phyloP scores from a whole-genome alignment of 768 basidiomycete genomes.

The Cyclocybe cylindracea region DNA sequence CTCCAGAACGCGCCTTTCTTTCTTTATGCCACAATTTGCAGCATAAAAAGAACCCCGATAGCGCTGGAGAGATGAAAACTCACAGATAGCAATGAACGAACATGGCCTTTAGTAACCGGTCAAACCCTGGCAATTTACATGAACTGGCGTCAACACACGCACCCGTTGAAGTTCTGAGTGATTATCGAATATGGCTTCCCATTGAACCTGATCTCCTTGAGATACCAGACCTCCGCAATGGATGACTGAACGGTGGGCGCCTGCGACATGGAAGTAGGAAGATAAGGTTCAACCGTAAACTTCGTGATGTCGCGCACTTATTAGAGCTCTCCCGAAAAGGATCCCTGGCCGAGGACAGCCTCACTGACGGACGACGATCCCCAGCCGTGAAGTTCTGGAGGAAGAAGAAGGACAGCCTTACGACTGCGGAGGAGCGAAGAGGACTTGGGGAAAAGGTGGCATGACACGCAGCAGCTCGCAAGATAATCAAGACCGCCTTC shows the following conservation, averaged over 20 bases:
- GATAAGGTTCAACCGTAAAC: too few species aligned
- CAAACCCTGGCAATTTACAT: constrained; percentile 4
- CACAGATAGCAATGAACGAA: constrained; percentile 89
- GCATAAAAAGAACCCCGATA: not conserved
- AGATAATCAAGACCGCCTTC: too few species aligned
- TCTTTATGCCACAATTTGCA: not conserved
- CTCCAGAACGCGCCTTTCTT: not conserved
- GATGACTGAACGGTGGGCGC: constrained; percentile 40
- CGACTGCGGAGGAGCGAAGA: too few species aligned
- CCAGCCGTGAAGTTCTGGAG: too few species aligned
- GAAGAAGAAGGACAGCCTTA: too few species aligned
- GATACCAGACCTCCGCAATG: constrained; percentile 71
- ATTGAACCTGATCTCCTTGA: constrained; percentile 65
- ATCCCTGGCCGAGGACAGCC: too few species aligned
- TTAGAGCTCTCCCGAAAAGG: too few species aligned
- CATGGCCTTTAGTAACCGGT: constrained; percentile 60
- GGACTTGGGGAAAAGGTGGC: too few species aligned
- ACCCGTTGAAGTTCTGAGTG: constrained; percentile 87
- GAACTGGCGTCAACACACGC: constrained; percentile 23
- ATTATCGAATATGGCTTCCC: constrained; percentile 56
- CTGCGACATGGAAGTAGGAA: constrained; percentile 20
- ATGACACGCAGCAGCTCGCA: too few species aligned
- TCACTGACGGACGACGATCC: too few species aligned
- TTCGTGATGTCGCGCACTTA: too few species aligned
- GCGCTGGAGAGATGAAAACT: constrained; percentile 11